Base-by-base conservation (phyloP, 345 rosid genomes). In the Trapa bicornis region DNA sequence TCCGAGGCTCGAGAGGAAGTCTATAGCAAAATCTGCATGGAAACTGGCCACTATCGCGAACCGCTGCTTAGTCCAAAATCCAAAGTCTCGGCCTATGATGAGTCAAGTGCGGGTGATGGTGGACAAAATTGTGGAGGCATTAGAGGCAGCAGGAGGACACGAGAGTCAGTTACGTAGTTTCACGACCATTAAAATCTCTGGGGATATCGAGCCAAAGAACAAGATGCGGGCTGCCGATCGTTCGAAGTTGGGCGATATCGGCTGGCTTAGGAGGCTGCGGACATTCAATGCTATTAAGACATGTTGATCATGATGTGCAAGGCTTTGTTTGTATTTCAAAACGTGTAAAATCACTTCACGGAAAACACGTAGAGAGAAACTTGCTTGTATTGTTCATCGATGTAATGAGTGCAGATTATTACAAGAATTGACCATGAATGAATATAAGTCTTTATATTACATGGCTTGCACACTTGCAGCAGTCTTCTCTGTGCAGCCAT, bases 81-180 rank as follows among this genome's bases (percentile, higher is more conserved):
- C 88, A 42, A 92, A 89, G 78, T 67, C 81, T 48, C 92, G 97
- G 45, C 98, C 97, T 17, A 84, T 80, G 84, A 92, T 92, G 98
- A 89, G 96, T 52, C 89, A 92, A 78, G 98, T 89, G 71, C 74
- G 89, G 76, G 87, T 79, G 70, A 79, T 82, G 93, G 79, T 89
- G 72, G 82, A 67, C 50, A 68, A 64, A 72, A 81, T 89, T 50
- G 83, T 72, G 33, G 85, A 81, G 52, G 75, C 79, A 52, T 77
- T 87, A 35, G 57, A 78, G 11, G 87, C 64, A 53, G 65, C 67
- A 69, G 74, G 70, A 54, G 74, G 70, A 50, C 85, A 80, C 3
- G 78, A 67, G 75, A 67, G 62, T 57, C 84, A 86, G 29, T 60
- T 75, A 75, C 83, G 68, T 75, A 85, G 67, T 69, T 38, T 70